Percentiles rank a stretch among this genome's conserved stretches.
Evolutionary conservation across 2,329 filamentous ascomycete species (phyloP).

Genomic region (Ascochyta rabiei): DNA sequence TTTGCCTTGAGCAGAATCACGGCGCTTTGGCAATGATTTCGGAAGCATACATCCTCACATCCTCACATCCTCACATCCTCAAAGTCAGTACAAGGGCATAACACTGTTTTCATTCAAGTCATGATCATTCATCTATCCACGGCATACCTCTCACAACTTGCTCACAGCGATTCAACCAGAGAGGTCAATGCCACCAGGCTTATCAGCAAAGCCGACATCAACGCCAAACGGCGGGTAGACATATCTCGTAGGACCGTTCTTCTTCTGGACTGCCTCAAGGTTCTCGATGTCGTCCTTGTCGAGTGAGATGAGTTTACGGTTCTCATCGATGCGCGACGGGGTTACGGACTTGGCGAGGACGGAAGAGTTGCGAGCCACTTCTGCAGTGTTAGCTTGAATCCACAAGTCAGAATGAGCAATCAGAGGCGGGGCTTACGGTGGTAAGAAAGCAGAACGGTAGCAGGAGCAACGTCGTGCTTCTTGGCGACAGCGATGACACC

Average conservation of each 20-base stretch:
- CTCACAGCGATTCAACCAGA: constrained; percentile 33
- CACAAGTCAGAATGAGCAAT: not conserved
- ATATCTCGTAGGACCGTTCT: constrained; percentile 54
- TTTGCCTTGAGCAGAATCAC: no score
- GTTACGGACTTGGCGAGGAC: constrained; percentile 78
- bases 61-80: no score
- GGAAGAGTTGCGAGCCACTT: constrained; percentile 71
- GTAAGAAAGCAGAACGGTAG: constrained; percentile 71
- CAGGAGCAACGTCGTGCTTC: constrained; percentile 56
- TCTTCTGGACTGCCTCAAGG: constrained; percentile 54
- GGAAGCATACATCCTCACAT: not conserved
- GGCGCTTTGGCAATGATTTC: no score
- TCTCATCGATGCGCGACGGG: constrained; percentile 70
- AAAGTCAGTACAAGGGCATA: not conserved
- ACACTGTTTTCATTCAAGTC: not conserved
- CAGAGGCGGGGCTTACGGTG: constrained; percentile 61
- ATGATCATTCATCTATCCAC: constrained; percentile 12
- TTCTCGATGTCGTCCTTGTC: constrained; percentile 66
- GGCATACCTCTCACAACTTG: constrained; percentile 17
- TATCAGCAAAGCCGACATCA: constrained; percentile 57
- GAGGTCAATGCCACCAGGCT: constrained; percentile 47
- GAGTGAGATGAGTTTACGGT: constrained; percentile 69
- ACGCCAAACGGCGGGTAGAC: constrained; percentile 59
- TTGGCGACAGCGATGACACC: constrained; percentile 55
- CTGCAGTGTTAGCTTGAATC: not conserved